These are phyloP conservation scores for Serendipita sp. DNA, from an alignment of 768 basidiomycete genomes.

Conservation along the genomic window DNA sequence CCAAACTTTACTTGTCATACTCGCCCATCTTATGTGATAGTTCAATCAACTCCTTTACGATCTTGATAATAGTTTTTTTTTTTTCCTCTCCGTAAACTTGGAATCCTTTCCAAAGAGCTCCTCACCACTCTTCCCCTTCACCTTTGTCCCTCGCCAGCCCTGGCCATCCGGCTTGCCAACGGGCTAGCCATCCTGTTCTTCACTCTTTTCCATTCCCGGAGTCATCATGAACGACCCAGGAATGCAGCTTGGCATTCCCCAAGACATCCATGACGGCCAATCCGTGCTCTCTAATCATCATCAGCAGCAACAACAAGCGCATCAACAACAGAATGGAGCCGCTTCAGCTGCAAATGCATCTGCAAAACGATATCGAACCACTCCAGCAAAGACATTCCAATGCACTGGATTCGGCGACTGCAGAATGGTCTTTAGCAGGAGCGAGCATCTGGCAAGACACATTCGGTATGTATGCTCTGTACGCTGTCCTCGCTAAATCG, in stretches of 20 bases:
- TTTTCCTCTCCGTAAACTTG: no score
- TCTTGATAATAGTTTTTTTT: no score
- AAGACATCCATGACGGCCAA: neutral
- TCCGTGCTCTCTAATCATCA: neutral
- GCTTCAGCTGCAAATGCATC: neutral
- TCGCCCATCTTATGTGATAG: no score
- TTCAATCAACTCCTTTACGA: no score
- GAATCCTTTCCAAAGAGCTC: no score
- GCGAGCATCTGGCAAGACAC: slow-evolving; percentile 91
- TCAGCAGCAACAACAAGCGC: neutral
- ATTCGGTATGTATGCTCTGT: slow-evolving; percentile 49
- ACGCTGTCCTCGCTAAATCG: neutral
- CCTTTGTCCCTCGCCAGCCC: neutral
- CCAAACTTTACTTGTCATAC: no score
- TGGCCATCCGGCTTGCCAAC: neutral
- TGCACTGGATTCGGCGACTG: slow-evolving; percentile 92
- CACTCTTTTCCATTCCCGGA: neutral
- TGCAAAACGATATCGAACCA: slow-evolving; percentile 57
- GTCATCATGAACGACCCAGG: neutral
- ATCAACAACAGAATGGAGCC: neutral
- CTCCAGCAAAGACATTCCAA: slow-evolving; percentile 86
- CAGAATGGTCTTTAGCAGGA: slow-evolving; percentile 89
- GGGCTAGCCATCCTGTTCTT: neutral
- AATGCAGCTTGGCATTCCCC: neutral
- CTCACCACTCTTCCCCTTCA: neutral